These are phyloP conservation scores for Cymbopogon flexuosus DNA, from an alignment of 202 grass and related monocot species.

Conservation along the genomic window DNA sequence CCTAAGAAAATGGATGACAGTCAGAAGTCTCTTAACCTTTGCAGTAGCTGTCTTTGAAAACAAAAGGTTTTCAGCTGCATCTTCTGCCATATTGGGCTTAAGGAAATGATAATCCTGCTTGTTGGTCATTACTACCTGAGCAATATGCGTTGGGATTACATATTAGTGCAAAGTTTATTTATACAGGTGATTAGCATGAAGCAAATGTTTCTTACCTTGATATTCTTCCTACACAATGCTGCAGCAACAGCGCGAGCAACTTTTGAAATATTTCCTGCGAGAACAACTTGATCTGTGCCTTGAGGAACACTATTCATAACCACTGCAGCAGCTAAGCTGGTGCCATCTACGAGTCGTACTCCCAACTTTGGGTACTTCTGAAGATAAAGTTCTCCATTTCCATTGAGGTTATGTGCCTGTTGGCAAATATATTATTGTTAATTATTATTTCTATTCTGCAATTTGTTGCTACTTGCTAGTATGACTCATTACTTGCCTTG, in stretches of 20 bases:
- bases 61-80: constrained; percentile 38
- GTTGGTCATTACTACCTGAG: constrained; percentile 61
- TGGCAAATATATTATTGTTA: constrained; percentile 9
- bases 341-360: constrained; percentile 79
- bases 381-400: constrained; percentile 60
- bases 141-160: constrained; percentile 20
- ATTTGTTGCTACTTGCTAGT: neutral
- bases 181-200: neutral
- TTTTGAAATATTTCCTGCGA: constrained; percentile 62
- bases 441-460: neutral
- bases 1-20: neutral
- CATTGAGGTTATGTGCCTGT: constrained; percentile 68
- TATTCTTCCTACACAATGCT: constrained; percentile 61
- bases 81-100: constrained; percentile 53
- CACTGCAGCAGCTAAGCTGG: constrained; percentile 74
- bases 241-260: constrained; percentile 47
- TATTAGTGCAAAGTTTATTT: constrained; percentile 12
- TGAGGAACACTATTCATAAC: constrained; percentile 53
- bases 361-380: constrained; percentile 69
- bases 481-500: neutral
- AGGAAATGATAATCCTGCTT: constrained; percentile 66
- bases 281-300: constrained; percentile 55
- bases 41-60: constrained; percentile 47
- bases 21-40: constrained; percentile 41
- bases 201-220: constrained; percentile 49